These are phyloP conservation scores for Aspergillus costaricaensis DNA, from an alignment of 2,329 filamentous ascomycete species.

Conservation along the genomic window DNA sequence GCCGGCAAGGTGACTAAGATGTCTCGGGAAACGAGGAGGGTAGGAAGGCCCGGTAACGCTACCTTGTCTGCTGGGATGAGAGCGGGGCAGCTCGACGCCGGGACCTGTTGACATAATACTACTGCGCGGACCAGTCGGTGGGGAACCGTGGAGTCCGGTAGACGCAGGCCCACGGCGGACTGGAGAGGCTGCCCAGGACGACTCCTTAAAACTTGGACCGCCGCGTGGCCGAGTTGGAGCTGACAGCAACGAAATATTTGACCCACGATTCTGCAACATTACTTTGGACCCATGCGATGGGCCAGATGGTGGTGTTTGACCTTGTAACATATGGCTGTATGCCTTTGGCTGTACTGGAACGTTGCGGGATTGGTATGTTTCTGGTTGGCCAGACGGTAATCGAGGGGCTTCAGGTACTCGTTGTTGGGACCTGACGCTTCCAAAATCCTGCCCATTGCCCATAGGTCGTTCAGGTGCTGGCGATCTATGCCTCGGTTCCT, in stretches of 20 bases:
- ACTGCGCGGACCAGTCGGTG: conserved; percentile 43
- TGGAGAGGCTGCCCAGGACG: conserved; percentile 34
- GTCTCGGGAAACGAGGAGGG: conserved; percentile 40
- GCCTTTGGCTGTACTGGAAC: conserved; percentile 37
- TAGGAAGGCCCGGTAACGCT: conserved; percentile 39
- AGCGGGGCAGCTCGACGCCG: conserved; percentile 35
- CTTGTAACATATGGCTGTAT: conserved; percentile 21
- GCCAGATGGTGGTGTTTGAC: conserved; percentile 39
- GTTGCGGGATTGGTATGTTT: conserved; percentile 22
- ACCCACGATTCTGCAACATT: conserved; percentile 39
- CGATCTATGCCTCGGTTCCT: conserved; percentile 19
- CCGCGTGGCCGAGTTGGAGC: conserved; percentile 53
- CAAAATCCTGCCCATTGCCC: conserved; percentile 15
- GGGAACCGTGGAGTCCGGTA: conserved; percentile 33
- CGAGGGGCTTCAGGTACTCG: conserved; percentile 12
- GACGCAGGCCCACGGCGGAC: conserved; percentile 37
- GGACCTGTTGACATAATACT: conserved; percentile 31
- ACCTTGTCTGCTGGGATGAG: conserved; percentile 39
- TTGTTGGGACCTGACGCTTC: conserved; percentile 10
- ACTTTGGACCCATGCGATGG: conserved; percentile 40
- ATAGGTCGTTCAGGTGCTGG: conserved; percentile 20
- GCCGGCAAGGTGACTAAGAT: conserved; percentile 43
- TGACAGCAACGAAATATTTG: conserved; percentile 44
- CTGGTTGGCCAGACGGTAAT: conserved; percentile 16
- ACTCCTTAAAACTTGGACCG: conserved; percentile 36